Evolutionary conservation across 208 protist species (phyloP).

Genomic region (Balamuthia mandrillaris): DNA sequence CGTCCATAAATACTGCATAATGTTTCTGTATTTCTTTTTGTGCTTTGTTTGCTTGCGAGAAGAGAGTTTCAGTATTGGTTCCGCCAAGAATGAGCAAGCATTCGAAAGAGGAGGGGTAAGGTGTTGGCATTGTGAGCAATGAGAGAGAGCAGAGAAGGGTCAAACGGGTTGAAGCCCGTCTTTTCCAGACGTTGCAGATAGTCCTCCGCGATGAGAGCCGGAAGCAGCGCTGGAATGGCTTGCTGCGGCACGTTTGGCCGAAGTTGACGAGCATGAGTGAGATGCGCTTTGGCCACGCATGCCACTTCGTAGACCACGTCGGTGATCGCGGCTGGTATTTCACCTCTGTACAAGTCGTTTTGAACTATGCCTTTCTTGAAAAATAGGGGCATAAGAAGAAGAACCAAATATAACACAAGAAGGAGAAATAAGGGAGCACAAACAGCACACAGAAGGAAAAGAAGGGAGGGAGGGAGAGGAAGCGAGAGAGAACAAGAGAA

Average conservation of each 20-base stretch:
- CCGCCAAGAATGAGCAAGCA: too few species aligned
- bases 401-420: not conserved
- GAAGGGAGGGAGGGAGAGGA: not conserved
- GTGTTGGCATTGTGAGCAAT: too few species aligned
- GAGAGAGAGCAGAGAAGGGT: not conserved
- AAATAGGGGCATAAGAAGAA: not conserved
- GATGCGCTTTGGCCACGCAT: not conserved
- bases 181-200: conserved; percentile 37
- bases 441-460: not conserved
- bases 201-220: conserved; percentile 20
- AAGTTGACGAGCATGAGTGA: not conserved
- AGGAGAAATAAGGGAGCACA: not conserved
- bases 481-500: not conserved
- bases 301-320: not conserved
- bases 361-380: not conserved
- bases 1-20: too few species aligned
- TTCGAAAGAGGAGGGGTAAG: too few species aligned
- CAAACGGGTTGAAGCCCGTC: conserved; percentile 35
- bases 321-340: too few species aligned
- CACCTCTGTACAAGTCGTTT: not conserved
- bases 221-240: not conserved
- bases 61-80: too few species aligned
- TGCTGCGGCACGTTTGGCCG: too few species aligned
- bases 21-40: too few species aligned
- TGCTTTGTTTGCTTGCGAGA: too few species aligned